Evolutionary conservation across 306 rosid species (phyloP).

Genomic region (peach (Prunus persica)): DNA sequence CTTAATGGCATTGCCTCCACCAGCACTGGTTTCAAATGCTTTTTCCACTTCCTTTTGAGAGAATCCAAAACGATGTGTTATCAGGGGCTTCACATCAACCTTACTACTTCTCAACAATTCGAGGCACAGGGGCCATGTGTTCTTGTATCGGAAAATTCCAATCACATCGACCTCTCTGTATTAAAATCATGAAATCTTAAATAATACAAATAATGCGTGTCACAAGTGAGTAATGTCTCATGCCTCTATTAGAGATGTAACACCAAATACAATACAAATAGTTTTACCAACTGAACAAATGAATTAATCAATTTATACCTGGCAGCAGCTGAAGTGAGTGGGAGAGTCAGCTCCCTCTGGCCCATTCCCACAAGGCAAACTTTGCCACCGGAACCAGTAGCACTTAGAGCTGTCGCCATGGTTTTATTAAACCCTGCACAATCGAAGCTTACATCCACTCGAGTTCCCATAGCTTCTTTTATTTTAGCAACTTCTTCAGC

Average conservation of each 20-base stretch:
- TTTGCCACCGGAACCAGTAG: conserved; percentile 41
- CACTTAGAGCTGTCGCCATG: conserved; percentile 34
- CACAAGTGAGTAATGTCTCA: background rate
- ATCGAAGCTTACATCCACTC: conserved; percentile 38
- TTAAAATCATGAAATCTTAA: background rate
- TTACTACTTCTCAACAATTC: conserved; percentile 38
- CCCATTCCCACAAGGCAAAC: conserved; percentile 46
- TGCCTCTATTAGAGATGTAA: background rate
- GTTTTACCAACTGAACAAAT: background rate
- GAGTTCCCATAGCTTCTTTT: conserved; percentile 27
- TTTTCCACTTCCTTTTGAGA: conserved; percentile 35
- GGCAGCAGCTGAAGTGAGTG: conserved; percentile 32
- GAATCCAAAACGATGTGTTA: conserved; percentile 45
- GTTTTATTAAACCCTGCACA: conserved; percentile 45
- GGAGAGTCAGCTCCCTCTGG: conserved; percentile 30
- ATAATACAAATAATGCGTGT: background rate
- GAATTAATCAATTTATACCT: conserved; percentile 18
- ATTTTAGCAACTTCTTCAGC: conserved; percentile 32
- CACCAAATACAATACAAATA: background rate
- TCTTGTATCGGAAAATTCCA: conserved; percentile 44
- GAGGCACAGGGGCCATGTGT: conserved; percentile 49
- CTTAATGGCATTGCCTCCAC: conserved; percentile 39
- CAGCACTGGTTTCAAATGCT: conserved; percentile 41
- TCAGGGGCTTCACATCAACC: conserved; percentile 41
- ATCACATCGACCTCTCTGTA: conserved; percentile 35